phyloP scores from a whole-genome alignment of 768 basidiomycete genomes.

The Phanerodontia chrysosporium region DNA sequence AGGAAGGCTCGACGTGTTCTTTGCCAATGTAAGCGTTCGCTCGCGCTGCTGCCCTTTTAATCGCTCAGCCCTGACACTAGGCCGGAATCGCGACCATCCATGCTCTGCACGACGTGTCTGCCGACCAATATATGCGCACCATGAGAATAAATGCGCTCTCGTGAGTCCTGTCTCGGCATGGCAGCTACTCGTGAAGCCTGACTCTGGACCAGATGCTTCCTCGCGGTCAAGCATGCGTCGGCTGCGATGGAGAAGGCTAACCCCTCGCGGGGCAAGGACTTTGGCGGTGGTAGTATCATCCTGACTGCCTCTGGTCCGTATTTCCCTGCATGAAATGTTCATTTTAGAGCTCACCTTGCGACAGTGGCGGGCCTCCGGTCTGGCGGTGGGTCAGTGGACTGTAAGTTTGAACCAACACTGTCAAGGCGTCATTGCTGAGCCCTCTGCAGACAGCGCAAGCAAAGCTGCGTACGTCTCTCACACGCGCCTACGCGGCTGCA shows the following conservation, averaged over 20 bases:
- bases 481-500: not conserved
- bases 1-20: slow-evolving; percentile 89
- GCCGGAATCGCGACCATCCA: slow-evolving; percentile 56
- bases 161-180: slow-evolving; percentile 27
- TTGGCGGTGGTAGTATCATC: slow-evolving; percentile 78
- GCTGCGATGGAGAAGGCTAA: slow-evolving; percentile 73
- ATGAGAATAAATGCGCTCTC: slow-evolving; percentile 76
- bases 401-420: slow-evolving; percentile 38
- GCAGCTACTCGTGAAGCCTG: not conserved
- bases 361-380: slow-evolving; percentile 81
- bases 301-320: slow-evolving; percentile 76
- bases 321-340: not conserved
- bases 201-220: slow-evolving; percentile 59
- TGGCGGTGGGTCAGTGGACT: slow-evolving; percentile 79
- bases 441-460: slow-evolving; percentile 72
- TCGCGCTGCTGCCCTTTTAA: not conserved
- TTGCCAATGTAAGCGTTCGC: slow-evolving; percentile 70
- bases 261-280: slow-evolving; percentile 61
- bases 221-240: slow-evolving; percentile 85
- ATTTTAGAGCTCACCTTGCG: not conserved
- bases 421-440: slow-evolving; percentile 10
- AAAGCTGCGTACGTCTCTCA: slow-evolving; percentile 75
- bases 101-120: slow-evolving; percentile 48
- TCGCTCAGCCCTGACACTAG: slow-evolving; percentile 33
- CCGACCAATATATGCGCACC: slow-evolving; percentile 66